phyloP scores from a whole-genome alignment of 805 yeast species.

The Tetrapisispora fleetii region DNA sequence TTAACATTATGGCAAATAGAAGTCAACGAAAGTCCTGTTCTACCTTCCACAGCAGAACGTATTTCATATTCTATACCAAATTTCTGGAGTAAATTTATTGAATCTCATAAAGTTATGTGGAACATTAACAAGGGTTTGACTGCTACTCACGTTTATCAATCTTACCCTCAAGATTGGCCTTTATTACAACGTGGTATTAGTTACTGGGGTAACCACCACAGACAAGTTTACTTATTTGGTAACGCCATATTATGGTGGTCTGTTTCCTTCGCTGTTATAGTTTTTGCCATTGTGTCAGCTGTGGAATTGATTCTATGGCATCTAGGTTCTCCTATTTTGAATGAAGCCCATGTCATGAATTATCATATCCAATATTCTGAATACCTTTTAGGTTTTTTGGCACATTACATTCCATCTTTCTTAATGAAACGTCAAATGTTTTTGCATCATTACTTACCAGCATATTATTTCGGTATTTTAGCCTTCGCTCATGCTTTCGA shows the following conservation, averaged over 20 bases:
- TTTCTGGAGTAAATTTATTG: conserved; percentile 51
- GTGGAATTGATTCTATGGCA: conserved; percentile 54
- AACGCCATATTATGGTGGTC: conserved; percentile 76
- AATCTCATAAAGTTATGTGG: conserved; percentile 69
- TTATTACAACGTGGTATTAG: conserved; percentile 65
- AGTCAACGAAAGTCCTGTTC: conserved; percentile 45
- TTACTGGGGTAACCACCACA: conserved; percentile 49
- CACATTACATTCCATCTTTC: conserved; percentile 66
- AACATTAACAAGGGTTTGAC: conserved; percentile 56
- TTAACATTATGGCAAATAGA: conserved; percentile 69
- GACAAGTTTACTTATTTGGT: conserved; percentile 63
- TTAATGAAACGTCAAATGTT: conserved; percentile 88
- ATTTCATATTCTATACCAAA: conserved; percentile 44
- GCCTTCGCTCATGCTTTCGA: conserved; percentile 61
- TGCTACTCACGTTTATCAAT: conserved; percentile 59
- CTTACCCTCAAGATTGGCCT: conserved; percentile 69
- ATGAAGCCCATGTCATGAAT: conserved; percentile 46
- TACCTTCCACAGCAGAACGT: conserved; percentile 37
- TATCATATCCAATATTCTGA: conserved; percentile 54
- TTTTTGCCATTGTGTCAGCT: conserved; percentile 38
- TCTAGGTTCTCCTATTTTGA: conserved; percentile 40
- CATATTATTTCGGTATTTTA: conserved; percentile 77
- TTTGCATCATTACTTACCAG: conserved; percentile 86
- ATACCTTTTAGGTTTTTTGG: conserved; percentile 60
- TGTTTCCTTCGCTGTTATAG: conserved; percentile 40